phyloP scores from a whole-genome alignment of 306 rosid species.

The Hippophae rhamnoides region DNA sequence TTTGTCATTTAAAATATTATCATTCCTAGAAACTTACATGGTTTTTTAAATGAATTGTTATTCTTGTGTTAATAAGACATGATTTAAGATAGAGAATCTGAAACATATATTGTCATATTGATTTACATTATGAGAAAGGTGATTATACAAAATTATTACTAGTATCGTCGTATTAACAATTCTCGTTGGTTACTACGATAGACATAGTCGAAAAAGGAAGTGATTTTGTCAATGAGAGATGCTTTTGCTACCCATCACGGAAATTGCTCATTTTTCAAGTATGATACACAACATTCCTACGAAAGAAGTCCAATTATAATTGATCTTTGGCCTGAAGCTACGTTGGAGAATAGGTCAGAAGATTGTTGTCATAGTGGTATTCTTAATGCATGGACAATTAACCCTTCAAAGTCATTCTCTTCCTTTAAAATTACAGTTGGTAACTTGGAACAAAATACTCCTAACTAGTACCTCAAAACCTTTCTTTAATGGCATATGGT shows the following conservation, averaged over 20 bases:
- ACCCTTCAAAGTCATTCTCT: conserved; percentile 45
- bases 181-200: conserved; percentile 73
- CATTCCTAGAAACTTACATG: too few species aligned
- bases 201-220: conserved; percentile 62
- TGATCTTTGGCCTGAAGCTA: conserved; percentile 34
- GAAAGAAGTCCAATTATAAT: conserved; percentile 40
- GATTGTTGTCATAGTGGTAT: conserved; percentile 60
- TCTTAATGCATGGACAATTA: conserved; percentile 44
- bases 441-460: conserved; percentile 19
- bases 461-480: conserved; percentile 36
- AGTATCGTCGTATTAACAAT: conserved; percentile 54
- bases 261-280: conserved; percentile 42
- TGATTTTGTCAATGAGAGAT: conserved; percentile 67
- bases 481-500: conserved; percentile 62
- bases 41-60: too few species aligned
- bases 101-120: background rate
- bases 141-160: conserved; percentile 44
- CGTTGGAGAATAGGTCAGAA: conserved; percentile 34
- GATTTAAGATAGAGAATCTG: background rate
- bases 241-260: conserved; percentile 60
- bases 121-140: conserved; percentile 43
- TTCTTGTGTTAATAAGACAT: background rate
- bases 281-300: conserved; percentile 56
- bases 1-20: too few species aligned
- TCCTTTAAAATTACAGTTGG: conserved; percentile 59